Evolutionary conservation across 768 basidiomycete species (phyloP), one percentile per base, ranked within the genome.

Genomic region (Pulveroboletus sp.): DNA sequence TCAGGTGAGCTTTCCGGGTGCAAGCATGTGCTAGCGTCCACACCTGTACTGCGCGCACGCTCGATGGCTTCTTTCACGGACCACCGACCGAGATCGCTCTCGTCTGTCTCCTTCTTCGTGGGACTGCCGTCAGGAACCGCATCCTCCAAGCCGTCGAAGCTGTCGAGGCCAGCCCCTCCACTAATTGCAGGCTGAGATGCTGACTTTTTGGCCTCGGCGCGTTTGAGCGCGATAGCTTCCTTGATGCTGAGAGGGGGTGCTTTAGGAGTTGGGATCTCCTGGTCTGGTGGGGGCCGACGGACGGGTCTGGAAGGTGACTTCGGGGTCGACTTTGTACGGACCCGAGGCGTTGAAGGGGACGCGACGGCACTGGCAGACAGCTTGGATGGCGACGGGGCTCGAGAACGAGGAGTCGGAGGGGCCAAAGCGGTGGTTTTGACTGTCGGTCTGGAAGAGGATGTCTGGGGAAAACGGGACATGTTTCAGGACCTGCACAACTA

Each of bases 161-260:
- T 65, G 55, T 68, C 72, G 8, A 71, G 56, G 20, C 64, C 65
- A 19, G 47, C 45, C 1, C 57, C 56, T n/a, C 53, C 54, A 63
- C 64, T 12, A n/a, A n/a, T n/a, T n/a, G n/a, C n/a, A n/a, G n/a
- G n/a, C n/a, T n/a, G n/a, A n/a, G n/a, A n/a, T n/a, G 54, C 46
- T 3, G 74, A 70, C 59, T 88, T 90, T 70, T 84, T 89, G 0
- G 83, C 86, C 60, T 89, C 85, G 1, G 89, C 87, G 36, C 89
- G 75, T 53, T 80, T 87, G 38, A 88, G 70, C 2, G 89, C 89
- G 61, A 92, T 89, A 13, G 82, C 85, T 53, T 89, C 89, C 57
- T 82, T 82, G 54, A 90, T 76, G 60, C 77, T 88, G 26, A 78
- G 50, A 31, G 63, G 55, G 30, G 63, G 55, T 34, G 37, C 1